Percentiles rank a stretch among this genome's conserved stretches.
phyloP scores from a whole-genome alignment of 176 grass and related monocot genomes.

The Themeda triandra region DNA sequence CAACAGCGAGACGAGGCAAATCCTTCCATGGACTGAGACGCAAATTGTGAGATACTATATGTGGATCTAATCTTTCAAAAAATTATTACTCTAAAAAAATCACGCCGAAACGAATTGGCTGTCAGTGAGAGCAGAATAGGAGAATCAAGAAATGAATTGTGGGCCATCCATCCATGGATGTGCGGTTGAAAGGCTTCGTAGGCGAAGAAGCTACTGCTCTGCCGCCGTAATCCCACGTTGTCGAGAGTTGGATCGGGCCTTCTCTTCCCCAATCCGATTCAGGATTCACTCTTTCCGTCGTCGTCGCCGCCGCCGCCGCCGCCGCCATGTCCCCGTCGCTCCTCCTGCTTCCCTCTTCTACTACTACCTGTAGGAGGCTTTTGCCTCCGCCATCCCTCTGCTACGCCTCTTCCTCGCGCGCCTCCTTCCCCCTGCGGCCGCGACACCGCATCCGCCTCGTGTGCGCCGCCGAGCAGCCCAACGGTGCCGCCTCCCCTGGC shows the following conservation, averaged over 20 bases:
- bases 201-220: background rate
- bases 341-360: conserved; percentile 10
- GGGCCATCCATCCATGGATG: background rate
- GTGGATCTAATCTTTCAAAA: too few species aligned
- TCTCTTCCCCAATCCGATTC: background rate
- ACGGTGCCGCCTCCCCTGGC: conserved; percentile 28
- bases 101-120: too few species aligned
- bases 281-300: too few species aligned
- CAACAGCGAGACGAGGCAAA: too few species aligned
- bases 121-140: too few species aligned
- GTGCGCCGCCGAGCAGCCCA: conserved; percentile 20
- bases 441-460: conserved; percentile 5
- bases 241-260: background rate
- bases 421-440: conserved; percentile 4
- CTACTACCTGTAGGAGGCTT: background rate
- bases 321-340: conserved; percentile 34
- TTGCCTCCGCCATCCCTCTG: background rate
- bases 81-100: too few species aligned
- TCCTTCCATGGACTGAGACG: too few species aligned
- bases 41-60: too few species aligned
- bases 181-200: background rate
- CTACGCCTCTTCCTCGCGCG: background rate
- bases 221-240: background rate
- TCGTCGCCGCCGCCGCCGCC: background rate
- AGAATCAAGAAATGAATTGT: background rate